These are phyloP conservation scores for Pleurotus pulmonarius DNA, from an alignment of 768 basidiomycete species.

Conservation along the genomic window DNA sequence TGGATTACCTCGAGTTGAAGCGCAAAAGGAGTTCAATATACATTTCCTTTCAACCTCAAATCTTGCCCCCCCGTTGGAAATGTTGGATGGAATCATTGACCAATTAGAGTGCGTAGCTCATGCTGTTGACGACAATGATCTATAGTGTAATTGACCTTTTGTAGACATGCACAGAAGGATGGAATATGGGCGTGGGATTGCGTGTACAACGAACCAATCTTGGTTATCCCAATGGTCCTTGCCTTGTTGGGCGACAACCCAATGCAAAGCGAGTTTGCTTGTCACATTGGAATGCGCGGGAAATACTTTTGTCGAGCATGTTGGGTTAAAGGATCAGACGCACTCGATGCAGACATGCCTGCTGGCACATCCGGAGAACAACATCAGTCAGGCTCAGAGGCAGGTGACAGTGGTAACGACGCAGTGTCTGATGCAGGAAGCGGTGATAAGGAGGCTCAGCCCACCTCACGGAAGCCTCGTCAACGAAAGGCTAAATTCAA, in stretches of 20 bases:
- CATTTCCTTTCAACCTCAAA: conserved; percentile 41
- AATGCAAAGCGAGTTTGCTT: conserved; percentile 42
- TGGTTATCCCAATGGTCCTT: conserved; percentile 25
- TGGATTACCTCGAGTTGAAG: conserved; percentile 27
- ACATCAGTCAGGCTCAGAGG: too few relatives aligned
- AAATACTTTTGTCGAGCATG: conserved; percentile 39
- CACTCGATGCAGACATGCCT: conserved; percentile 10
- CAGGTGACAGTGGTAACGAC: too few relatives aligned
- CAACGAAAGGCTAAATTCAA: too few relatives aligned
- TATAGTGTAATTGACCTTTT: neutral
- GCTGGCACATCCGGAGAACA: too few relatives aligned
- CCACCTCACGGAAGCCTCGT: too few relatives aligned
- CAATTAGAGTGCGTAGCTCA: conserved; percentile 23
- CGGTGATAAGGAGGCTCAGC: too few relatives aligned
- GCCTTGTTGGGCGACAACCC: conserved; percentile 42
- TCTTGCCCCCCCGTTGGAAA: conserved; percentile 35
- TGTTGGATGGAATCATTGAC: conserved; percentile 34
- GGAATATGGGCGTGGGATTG: conserved; percentile 39
- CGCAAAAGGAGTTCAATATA: conserved; percentile 30
- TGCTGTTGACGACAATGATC: neutral
- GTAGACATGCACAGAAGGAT: conserved; percentile 19
- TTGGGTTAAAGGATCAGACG: conserved; percentile 23
- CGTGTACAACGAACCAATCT: conserved; percentile 18
- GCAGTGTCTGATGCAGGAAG: too few relatives aligned
- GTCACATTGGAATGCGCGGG: conserved; percentile 35